Evolutionary conservation across 495 filamentous ascomycete species (phyloP), one percentile per base, ranked within the genome.

Genomic region (Neurospora discreta): DNA sequence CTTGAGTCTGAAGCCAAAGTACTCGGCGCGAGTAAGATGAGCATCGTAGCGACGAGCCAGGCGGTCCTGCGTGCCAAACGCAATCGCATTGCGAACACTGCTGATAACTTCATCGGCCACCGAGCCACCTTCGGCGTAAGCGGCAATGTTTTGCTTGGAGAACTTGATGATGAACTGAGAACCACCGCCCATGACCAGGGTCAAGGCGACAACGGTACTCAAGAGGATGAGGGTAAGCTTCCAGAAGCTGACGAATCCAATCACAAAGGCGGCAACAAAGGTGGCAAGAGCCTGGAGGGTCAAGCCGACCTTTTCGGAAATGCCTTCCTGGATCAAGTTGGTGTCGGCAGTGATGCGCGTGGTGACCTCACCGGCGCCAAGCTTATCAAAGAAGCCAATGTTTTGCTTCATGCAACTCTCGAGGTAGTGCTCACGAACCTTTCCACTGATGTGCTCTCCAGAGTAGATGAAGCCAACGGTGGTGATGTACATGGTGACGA

Each of bases 71-170:
- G 94, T 97, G 72, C 91, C 91, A 76, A 98, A 99, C 10, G 95
- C 95, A 6, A 90, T 90, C n/a, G 94, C 91, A 78, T 96, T 98
- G 42, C 95, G 88, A 74, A 98, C 91, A 9, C 94, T 97, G 77
- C 92, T 95, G 78, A 99, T 89, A 71, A 97, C 94, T 81, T 99
- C 95, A 79, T 98, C 95, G 1, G 93, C 95, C 23, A 99, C 87
- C 0, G 91, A 94, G 67, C 95, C 95, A 76, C 94, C 94, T 18
- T 89, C 83, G 65, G 92, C 94, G 75, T 95, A 95, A 5, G 92
- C 87, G 60, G 90, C 84, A 68, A 97, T 84, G 39, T 92, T 90
- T 58, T 89, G 79, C 78, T 91, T 93, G 78, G 90, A 93, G 77
- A 85, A 95, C 76, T 90, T 93, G 77, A 94, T 81, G 73, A 97